Evolutionary conservation across 2,329 filamentous ascomycete genomes (phyloP), one percentile per base, ranked within the genome.

Genomic region (Passalora sequoiae): DNA sequence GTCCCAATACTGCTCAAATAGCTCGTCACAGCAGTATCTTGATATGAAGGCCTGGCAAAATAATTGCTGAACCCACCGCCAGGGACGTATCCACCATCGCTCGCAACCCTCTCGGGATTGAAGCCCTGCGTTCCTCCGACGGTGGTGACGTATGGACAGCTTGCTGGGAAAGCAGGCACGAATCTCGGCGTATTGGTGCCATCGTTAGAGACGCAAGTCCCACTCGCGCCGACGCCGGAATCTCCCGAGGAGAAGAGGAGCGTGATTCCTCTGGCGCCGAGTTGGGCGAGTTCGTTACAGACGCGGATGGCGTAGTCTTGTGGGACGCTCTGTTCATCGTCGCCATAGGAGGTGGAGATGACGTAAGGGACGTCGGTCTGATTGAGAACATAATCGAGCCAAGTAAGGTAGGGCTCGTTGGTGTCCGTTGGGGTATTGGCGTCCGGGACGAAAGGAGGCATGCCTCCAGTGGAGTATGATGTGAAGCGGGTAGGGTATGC

Each of bases 351-450:
- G 5, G 76, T 80, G 33, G 73, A 76, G 55, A 85, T 73, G 12
- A 78, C 74, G 44, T 77, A 74, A 1, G 82, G 81, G 1, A 84
- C 68, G 15, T 76, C 62, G 0, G 62, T 56, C 40, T 74, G 72
- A 1, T 70, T 63, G n/a, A 81, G 72, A 2, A 84, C 58, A 61
- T 77, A 77, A 40, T 75, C 70, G 4, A 83, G 68, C 66, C 76
- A 83, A 12, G 72, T 73, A 2, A 83, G 68, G 60, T 84, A 84
- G 0, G 81, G 81, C 64, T 86, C 83, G 60, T 84, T 86, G 47
- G 61, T 62, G 55, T 67, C 69, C 55, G 78, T 74, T 21, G 69
- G 57, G 44, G 62, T 62, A 54, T 50, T 66, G 6, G 67, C 55
- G 35, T 78, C 71, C 0, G 76, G 70, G 5, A 69, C 62, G 51